A percentile compares a stretch with the other conserved stretches of the same genome.
Conservation (phyloP, 306 rosid genomes). For the Cotoneaster glaucophyllus region DNA sequence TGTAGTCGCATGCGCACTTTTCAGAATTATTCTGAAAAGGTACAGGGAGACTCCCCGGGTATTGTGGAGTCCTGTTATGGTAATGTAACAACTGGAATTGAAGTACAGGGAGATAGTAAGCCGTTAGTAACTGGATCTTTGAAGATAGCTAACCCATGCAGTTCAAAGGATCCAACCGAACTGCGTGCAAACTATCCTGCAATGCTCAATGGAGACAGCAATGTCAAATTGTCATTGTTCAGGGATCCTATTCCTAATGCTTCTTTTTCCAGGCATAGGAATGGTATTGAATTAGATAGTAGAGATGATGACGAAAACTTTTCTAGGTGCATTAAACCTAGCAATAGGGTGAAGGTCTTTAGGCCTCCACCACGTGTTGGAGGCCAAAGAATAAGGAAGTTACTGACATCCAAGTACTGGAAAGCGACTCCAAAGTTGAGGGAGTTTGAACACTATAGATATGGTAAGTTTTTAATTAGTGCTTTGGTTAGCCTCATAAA, state of each 20-base stretch:
- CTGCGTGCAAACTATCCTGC: conserved; percentile 38
- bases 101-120: conserved; percentile 19
- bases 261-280: conserved; percentile 54
- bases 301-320: conserved; percentile 89
- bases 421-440: conserved; percentile 73
- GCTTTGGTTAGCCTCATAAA: conserved; percentile 5
- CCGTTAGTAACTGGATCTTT: conserved; percentile 31
- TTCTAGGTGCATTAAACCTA: conserved; percentile 45
- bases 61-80: conserved; percentile 42
- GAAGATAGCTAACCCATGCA: conserved; percentile 32
- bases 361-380: conserved; percentile 48
- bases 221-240: conserved; percentile 35
- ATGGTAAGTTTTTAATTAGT: conserved; percentile 43
- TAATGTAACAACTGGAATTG: conserved; percentile 37
- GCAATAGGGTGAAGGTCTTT: conserved; percentile 51
- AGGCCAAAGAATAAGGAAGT: conserved; percentile 61
- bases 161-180: conserved; percentile 42
- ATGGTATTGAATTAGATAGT: conserved; percentile 55
- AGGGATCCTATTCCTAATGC: conserved; percentile 41
- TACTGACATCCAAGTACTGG: conserved; percentile 67
- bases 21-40: conserved; percentile 27
- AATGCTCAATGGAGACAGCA: conserved; percentile 22
- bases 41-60: conserved; percentile 32
- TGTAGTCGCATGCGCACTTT: conserved; percentile 30
- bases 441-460: conserved; percentile 59